Evolutionary conservation across 2,329 filamentous ascomycete species (phyloP), one percentile per base, ranked within the genome.

Genomic region (Bipolaris bicolor): DNA sequence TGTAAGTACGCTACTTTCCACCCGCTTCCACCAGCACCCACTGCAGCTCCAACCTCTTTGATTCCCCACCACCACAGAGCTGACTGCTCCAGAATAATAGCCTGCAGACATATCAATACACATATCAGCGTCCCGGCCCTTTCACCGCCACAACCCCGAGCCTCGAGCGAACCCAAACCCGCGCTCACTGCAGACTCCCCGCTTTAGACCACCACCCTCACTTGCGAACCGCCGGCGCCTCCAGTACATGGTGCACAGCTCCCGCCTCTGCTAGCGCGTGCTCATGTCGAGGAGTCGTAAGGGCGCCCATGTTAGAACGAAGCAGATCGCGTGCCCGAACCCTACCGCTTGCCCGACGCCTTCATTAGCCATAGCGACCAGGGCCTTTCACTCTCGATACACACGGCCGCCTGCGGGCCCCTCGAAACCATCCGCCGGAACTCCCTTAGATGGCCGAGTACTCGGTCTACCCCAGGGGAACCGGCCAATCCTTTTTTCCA

Each of bases 361-460:
- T 58, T 52, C 63, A 47, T 61, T 57, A 49, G 58, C 63, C 51
- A 52, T 56, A 63, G 47, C 67, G 55, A 61, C 64, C 58, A 69
- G 60, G 62, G 65, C 64, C 68, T 55, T 61, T 54, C 58, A 60
- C 59, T 61, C 57, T 57, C 65, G 61, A 66, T 66, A 67, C 59
- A 65, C 63, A 65, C 67, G 60, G 65, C 68, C 61, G 65, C 68
- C 68, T 68, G 69, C 73, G 70, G 66, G 64, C 62, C 55, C 58
- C 49, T 62, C 61, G 50, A 50, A 51, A 60, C 51, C 58, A 60
- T 55, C 57, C 64, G 63, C 61, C 59, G 64, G 67, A 57, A 64
- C 62, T 66, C 64, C 77, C 75, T 83, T 87, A 85, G 82, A 87
- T 88, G 86, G 86, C 87, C 80, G 85, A 89, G 86, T 79, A 78